Evolutionary conservation across 768 basidiomycete species (phyloP), one percentile per base, ranked within the genome.

Genomic region (Pleurotus tuber-regium): DNA sequence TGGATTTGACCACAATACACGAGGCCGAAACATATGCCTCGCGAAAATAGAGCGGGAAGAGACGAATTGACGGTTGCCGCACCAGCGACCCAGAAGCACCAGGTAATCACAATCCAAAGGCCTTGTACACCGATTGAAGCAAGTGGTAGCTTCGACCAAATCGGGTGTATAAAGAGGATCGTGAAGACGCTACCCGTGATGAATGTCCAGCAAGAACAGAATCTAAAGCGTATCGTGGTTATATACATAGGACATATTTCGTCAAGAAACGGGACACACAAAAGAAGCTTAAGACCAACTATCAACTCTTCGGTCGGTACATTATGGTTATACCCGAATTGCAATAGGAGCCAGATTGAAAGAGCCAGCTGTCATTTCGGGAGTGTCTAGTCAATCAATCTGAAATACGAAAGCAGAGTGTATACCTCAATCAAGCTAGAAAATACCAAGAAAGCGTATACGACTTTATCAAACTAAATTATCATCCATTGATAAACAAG

Each of bases 11-110:
- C 66, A 54, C 84, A 86, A 62, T 84, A 82, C 21, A 78, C 72
- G 10, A 78, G 58, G 7, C 58, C 58, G 7, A 59, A 68, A 58
- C 84, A 85, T 14, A 63, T 66, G 26, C 64, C 65, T 24, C 59
- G 63, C 50, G 68, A 63, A 43, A 80, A 67, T 36, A 82, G 53
- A 8, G 61, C 64, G 2, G 82, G 79, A 19, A 79, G 60, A 4
- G 80, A 72, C 30, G 69, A 68, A 55, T 81, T 80, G 40, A 84
- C 60, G 19, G 78, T 63, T 0, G 75, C 77, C 3, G 81, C 72
- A 36, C 80, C 79, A 11, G 81, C 68, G 16, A 83, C 70, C 84
- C 84, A 86, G 40, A 83, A 67, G 14, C 78, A 57, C 81, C 80
- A 83, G 11, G 83, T 84, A 1, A 76, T 52, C 24, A 83, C 63